Conservation (phyloP, 2,329 filamentous ascomycete species). For the Alternaria sp. region DNA sequence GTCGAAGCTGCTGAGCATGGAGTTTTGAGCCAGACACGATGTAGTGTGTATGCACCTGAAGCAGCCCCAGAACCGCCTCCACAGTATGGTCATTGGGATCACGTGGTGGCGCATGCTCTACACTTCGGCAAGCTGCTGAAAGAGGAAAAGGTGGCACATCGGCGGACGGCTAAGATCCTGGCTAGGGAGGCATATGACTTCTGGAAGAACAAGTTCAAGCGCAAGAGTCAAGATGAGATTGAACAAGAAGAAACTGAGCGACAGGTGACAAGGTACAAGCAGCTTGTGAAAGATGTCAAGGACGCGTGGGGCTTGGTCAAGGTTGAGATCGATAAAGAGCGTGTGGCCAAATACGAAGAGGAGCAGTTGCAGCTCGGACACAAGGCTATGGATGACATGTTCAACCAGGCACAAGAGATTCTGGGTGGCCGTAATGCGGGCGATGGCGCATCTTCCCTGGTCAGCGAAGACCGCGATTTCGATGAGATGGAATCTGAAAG, state of each 20-base stretch:
- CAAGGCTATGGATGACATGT: conserved; percentile 76
- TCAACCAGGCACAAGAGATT: conserved; percentile 70
- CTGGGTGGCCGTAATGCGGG: conserved; percentile 41
- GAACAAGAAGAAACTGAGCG: conserved; percentile 77
- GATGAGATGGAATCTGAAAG: conserved; percentile 57
- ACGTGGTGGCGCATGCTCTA: conserved; percentile 79
- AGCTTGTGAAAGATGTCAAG: conserved; percentile 71
- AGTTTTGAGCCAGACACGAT: conserved; percentile 75
- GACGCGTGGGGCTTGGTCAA: conserved; percentile 68
- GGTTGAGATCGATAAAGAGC: conserved; percentile 65
- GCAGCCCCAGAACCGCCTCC: conserved; percentile 75
- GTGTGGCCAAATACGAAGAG: conserved; percentile 67
- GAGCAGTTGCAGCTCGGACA: conserved; percentile 65
- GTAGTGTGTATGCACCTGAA: conserved; percentile 78
- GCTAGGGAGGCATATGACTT: conserved; percentile 81
- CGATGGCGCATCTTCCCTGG: conserved; percentile 49
- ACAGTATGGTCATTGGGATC: conserved; percentile 88
- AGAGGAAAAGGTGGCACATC: conserved; percentile 81
- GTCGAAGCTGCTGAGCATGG: conserved; percentile 78
- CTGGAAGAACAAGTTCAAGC: conserved; percentile 72
- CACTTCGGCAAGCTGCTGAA: conserved; percentile 84
- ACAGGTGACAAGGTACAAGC: conserved; percentile 74
- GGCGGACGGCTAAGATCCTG: conserved; percentile 77
- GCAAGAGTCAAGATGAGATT: conserved; percentile 72
- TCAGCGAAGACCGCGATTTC: conserved; percentile 52